phyloP scores from a whole-genome alignment of 2,329 filamentous ascomycete genomes.

The Neofusicoccum laricinum region DNA sequence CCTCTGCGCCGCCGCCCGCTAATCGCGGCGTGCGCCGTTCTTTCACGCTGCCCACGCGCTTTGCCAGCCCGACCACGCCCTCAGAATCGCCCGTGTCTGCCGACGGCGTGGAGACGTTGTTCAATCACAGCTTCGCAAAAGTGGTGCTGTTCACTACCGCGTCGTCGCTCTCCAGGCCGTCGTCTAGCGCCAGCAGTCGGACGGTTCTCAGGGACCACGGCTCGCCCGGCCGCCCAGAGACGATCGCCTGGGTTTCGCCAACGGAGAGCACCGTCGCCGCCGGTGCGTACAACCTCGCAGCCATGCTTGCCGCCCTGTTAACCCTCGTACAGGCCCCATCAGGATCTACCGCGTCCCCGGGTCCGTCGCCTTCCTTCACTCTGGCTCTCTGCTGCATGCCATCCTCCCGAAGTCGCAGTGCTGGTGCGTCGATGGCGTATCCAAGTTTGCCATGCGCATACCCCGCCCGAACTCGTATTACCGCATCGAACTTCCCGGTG shows the following conservation, averaged over 20 bases:
- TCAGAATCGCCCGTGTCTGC: slow-evolving; percentile 36
- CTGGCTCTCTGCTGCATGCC: slow-evolving; percentile 76
- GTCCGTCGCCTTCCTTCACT: slow-evolving; percentile 84
- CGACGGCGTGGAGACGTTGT: slow-evolving; percentile 64
- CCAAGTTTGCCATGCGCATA: slow-evolving; percentile 84
- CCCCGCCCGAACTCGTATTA: slow-evolving; percentile 75
- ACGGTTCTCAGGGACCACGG: slow-evolving; percentile 29
- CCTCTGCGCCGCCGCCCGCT: slow-evolving; percentile 25
- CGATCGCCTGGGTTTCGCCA: slow-evolving; percentile 70
- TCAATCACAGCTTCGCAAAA: slow-evolving; percentile 68
- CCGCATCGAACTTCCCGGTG: slow-evolving; percentile 78
- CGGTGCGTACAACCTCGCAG: slow-evolving; percentile 48
- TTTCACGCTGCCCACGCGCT: slow-evolving; percentile 47
- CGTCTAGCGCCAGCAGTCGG: slow-evolving; percentile 33
- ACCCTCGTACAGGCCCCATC: slow-evolving; percentile 57
- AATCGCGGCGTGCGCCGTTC: slow-evolving; percentile 39
- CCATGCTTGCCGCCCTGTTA: slow-evolving; percentile 1
- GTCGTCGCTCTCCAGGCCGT: slow-evolving; percentile 28
- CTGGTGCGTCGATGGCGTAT: slow-evolving; percentile 85
- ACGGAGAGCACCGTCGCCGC: slow-evolving; percentile 79
- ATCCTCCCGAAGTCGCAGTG: slow-evolving; percentile 88
- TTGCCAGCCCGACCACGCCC: slow-evolving; percentile 28
- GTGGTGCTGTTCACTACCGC: slow-evolving; percentile 62
- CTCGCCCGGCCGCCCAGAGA: slow-evolving; percentile 52
- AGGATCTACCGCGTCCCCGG: slow-evolving; percentile 83